Base-by-base conservation (phyloP, 257 asterid genomes). In the Mentha longifolia region DNA sequence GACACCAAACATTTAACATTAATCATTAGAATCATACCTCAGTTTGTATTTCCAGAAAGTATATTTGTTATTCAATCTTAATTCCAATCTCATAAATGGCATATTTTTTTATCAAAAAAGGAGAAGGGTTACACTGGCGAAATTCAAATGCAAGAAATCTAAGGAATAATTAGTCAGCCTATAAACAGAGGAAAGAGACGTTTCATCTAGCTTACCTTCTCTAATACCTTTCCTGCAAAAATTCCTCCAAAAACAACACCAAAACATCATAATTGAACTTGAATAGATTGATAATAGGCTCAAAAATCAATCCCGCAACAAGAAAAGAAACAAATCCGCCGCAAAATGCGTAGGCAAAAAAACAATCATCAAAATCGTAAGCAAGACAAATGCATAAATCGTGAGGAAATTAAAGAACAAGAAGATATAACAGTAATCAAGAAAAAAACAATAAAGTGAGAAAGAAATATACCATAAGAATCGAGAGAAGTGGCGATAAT, bases 401-500 rank as follows among this genome's bases (percentile, higher is more conserved):
- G 7, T 3, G 42, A 20, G 3, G n/a, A 12, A 12, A 6, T 4
- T 6, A 12, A 25, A 58, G 14, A 19, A 39, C 5, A 50, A 16
- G 55, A 41, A 10, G 35, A 62, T 30, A 30, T 37, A 28, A 30
- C 0, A 73, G 22, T 9, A 35, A 45, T 54, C 46, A 52, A 25
- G 15, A n/a, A 65, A 16, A 22, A 12, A 0, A 30, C 39, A 59
- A 19, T 0, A 1, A 28, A 20, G 0, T 37, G 22, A 4, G 42
- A 19, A 17, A 52, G 14, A 5, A 4, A 1, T 33, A 35, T 82
- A 89, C 96, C 89, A 30, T 68, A 72, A 8, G 91, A 68, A 52
- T 87, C 89, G 55, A 87, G 77, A 4, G 96, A 74, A 51, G 95
- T 77, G 16, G 92, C 92, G 19, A 81, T 79, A 20, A 88, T 88